Evolutionary conservation across 495 filamentous ascomycete genomes (phyloP), one percentile per base, ranked within the genome.

Genomic region (Tuber magnatum): DNA sequence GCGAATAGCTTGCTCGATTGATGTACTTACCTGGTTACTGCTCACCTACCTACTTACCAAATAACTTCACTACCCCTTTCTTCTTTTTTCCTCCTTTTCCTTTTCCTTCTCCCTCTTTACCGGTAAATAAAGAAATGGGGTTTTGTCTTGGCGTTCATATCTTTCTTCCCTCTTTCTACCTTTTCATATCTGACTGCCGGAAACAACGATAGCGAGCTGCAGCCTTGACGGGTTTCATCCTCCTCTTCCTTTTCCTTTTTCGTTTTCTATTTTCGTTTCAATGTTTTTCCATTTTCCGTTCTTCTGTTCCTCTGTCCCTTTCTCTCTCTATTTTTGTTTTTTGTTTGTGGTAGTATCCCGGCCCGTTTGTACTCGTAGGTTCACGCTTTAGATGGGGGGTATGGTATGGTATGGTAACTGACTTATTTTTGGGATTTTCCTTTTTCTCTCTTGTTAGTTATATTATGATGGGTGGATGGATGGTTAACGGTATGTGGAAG

Each of bases 141-240:
- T 35, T 18, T 35, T 65, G 56, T 65, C 56, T 65, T 65, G 56
- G 56, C 56, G 56, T 65, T 65, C 72, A 68, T 79, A 79, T 76
- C 74, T 70, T 61, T 71, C 69, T 79, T 72, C 79, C 78, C 28
- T 72, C 56, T 65, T 70, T 72, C 51, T 75, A 39, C 40, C 72
- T 65, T 75, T 41, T 28, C 42, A 70, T 18, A 78, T 44, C 28
- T 61, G 51, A 28, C 51, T 5, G 12, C 51, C n/a, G 24, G 51
- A 61, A 61, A 32, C 28, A 65, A 65, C 56, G n/a, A 32, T 28
- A 32, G 48, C 48, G 51, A 28, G n/a, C 56, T 35, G 5, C 28
- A 35, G 38, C 69, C 73, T 51, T 61, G 42, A 56, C 44, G 38
- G 72, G 43, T 46, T 40, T 38, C 5, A n/a, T n/a, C n/a, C n/a